Evolutionary conservation across 306 rosid genomes (phyloP).

Genomic region (Begonia loranthoides): DNA sequence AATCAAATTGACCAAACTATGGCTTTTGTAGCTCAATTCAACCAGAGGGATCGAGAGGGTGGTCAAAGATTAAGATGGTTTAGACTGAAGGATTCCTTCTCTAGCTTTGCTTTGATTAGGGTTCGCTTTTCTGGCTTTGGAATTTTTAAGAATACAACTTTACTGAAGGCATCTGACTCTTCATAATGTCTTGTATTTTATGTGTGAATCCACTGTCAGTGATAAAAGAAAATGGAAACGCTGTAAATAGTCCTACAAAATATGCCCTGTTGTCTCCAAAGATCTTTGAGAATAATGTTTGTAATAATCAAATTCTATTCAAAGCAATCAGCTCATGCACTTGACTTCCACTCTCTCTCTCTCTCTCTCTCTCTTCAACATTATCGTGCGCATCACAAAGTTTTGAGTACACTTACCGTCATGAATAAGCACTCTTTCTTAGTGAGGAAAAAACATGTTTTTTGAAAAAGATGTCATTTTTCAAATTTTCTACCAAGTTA

Average conservation of each 20-base stretch:
- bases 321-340: slow-evolving; percentile 18
- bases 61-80: background rate
- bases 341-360: no score
- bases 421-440: no score
- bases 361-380: no score
- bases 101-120: slow-evolving; percentile 4
- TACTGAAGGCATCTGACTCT: slow-evolving; percentile 27
- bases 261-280: slow-evolving; percentile 7
- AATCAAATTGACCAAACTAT: no score
- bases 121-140: slow-evolving; percentile 14
- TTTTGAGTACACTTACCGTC: no score
- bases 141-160: slow-evolving; percentile 3
- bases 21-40: no score
- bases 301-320: slow-evolving; percentile 4
- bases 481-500: no score
- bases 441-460: no score
- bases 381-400: no score
- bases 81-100: background rate
- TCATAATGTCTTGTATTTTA: slow-evolving; percentile 4
- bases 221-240: background rate
- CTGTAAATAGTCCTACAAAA: slow-evolving; percentile 6
- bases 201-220: background rate
- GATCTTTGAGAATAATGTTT: slow-evolving; percentile 11
- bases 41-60: no score
- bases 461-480: no score